phyloP scores from a whole-genome alignment of 441 rosid genomes.

The Euphorbia celastroides region DNA sequence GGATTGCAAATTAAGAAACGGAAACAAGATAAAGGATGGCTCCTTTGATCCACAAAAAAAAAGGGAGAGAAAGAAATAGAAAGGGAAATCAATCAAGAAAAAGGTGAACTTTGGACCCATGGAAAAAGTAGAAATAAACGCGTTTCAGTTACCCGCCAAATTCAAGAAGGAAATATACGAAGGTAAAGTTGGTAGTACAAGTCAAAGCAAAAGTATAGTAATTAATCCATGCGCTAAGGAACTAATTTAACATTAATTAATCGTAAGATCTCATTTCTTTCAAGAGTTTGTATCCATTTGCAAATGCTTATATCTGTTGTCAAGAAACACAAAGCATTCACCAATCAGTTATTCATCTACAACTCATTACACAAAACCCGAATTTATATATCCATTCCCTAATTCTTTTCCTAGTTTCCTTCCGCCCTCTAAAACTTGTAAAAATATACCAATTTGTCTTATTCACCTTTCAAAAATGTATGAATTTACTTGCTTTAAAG shows the following conservation, averaged over 20 bases:
- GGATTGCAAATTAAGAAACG: not conserved
- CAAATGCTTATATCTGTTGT: not conserved
- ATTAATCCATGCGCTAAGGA: not conserved
- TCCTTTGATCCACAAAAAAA: not conserved
- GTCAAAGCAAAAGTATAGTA: slow-evolving; percentile 8
- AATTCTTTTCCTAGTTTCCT: too few species aligned
- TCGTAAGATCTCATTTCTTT: too few species aligned
- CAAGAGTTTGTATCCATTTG: too few species aligned
- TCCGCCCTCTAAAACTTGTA: too few species aligned
- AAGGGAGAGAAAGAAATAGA: not conserved
- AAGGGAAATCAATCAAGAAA: slow-evolving; percentile 14
- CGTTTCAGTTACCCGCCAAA: slow-evolving; percentile 19
- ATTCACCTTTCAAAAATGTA: too few species aligned
- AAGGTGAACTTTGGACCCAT: not conserved
- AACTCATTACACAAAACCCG: too few species aligned
- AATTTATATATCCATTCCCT: too few species aligned
- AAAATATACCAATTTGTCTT: too few species aligned
- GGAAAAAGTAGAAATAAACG: slow-evolving; percentile 13
- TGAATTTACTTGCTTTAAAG: too few species aligned
- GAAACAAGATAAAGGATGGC: not conserved
- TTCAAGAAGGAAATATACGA: not conserved
- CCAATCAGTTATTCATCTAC: too few species aligned
- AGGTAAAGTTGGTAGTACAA: not conserved
- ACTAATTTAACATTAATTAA: not conserved
- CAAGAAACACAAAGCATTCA: too few species aligned